Evolutionary conservation across 1,284 basidiomycete species (phyloP), one percentile per base, ranked within the genome.

Genomic region (Cutaneotrichosporon sp.): DNA sequence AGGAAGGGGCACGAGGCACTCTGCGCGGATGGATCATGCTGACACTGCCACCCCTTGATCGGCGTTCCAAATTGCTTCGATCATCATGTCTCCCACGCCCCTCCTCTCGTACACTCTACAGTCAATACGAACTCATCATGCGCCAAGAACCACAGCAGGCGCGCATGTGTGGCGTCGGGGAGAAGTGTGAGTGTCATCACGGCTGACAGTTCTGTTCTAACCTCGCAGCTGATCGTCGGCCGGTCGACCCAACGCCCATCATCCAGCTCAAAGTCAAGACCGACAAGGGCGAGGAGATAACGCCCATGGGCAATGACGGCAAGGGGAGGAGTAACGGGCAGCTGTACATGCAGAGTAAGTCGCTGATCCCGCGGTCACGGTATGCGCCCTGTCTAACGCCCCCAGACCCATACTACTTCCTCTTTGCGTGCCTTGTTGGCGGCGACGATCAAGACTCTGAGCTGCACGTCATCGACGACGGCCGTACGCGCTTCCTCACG

Each of bases 161-260:
- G 2, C 84, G 92, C 59, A 94, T 95, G 91, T 94, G 91, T 72
- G 92, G 92, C 53, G 88, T 92, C 8, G 92, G 92, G 54, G 91
- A 93, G 71, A 90, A 90, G 83, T 87, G 87, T 86, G 46, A 67
- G 76, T 72, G 13, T n/a, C 22, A 8, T 9, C 18, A 18, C 38
- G n/a, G 38, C 25, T 56, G 57, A 65, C 65, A 29, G 55, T 58
- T 27, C 24, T 50, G 47, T 31, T 31, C 58, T 62, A 27, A 51
- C 55, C 18, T 38, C 13, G n/a, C 77, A 92, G 92, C 92, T 62
- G 91, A 97, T 82, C 85, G 94, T 42, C 84, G 95, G 31, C 93
- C 95, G 3, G 92, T 98, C 73, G 93, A 97, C 82, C 95, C 95
- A 0, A 92, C 93, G 0, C 95, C 95, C 14, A 95, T 97, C 76